Evolutionary conservation across 169 alveolate genomes (phyloP).

Genomic region (Amoebophrya sp.): DNA sequence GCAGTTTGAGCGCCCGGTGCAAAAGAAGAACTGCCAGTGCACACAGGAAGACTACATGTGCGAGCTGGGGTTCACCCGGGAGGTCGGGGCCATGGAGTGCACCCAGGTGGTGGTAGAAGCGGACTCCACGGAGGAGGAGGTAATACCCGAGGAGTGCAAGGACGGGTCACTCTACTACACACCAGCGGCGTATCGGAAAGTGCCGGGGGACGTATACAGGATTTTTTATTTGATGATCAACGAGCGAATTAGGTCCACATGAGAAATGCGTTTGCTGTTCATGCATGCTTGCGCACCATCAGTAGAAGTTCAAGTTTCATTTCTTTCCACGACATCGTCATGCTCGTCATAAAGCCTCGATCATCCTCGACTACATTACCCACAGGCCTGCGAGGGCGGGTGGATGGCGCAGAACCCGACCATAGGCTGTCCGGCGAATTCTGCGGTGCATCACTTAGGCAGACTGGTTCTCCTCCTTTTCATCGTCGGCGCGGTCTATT

Average conservation of each 20-base stretch:
- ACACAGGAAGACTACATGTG: conserved; percentile 91
- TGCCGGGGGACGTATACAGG: conserved; percentile 78
- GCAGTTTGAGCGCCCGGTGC: conserved; percentile 75
- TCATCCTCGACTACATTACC: too few species aligned
- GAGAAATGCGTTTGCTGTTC: too few species aligned
- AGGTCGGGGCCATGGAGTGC: conserved; percentile 68
- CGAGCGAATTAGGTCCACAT: too few species aligned
- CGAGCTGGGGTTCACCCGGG: conserved; percentile 80
- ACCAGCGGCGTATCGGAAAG: conserved; percentile 79
- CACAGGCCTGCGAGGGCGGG: conserved; percentile 80
- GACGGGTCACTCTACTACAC: conserved; percentile 56
- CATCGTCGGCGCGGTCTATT: neutral
- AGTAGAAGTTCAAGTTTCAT: too few species aligned
- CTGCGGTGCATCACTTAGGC: conserved; percentile 55
- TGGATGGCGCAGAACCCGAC: conserved; percentile 72
- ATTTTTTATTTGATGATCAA: too few species aligned
- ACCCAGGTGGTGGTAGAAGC: neutral
- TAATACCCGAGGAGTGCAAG: conserved; percentile 64
- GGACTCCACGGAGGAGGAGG: conserved; percentile 35
- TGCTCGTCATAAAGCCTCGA: too few species aligned
- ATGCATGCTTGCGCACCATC: too few species aligned
- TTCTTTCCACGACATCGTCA: too few species aligned
- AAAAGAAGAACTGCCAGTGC: conserved; percentile 76
- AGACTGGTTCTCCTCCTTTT: neutral
- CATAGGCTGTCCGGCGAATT: conserved; percentile 76